Conservation (phyloP, 306 rosid genomes). For the Prunus mongolica region DNA sequence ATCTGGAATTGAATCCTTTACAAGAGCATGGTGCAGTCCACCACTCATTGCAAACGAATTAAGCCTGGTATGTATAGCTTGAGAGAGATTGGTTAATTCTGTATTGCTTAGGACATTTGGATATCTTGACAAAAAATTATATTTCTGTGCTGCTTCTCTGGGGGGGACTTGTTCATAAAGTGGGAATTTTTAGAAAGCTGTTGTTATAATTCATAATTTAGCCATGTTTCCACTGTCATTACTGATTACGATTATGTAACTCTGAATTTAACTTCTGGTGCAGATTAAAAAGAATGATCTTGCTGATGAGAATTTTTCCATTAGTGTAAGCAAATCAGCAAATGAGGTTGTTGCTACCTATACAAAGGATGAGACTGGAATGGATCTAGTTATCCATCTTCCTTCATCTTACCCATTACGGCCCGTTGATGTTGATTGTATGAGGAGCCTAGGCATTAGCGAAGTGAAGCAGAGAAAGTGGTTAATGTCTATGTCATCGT, state of each 20-base stretch:
- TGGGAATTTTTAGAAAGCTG: neutral
- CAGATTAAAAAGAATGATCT: conserved; percentile 86
- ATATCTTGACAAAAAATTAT: neutral
- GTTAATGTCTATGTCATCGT: conserved; percentile 90
- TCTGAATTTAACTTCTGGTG: conserved; percentile 28
- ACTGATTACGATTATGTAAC: neutral
- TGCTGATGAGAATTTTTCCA: conserved; percentile 79
- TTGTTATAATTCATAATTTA: neutral
- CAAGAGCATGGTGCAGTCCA: conserved; percentile 86
- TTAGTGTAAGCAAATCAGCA: conserved; percentile 86
- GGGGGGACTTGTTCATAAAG: neutral
- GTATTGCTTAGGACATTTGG: neutral
- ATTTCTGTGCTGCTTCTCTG: neutral
- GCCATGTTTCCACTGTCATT: neutral
- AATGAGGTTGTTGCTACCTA: conserved; percentile 96
- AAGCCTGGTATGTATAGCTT: conserved; percentile 55
- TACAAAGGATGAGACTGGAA: conserved; percentile 94
- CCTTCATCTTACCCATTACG: conserved; percentile 88
- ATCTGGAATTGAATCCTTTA: conserved; percentile 75
- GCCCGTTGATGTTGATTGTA: conserved; percentile 90
- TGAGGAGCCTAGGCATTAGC: conserved; percentile 85
- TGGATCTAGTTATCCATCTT: conserved; percentile 89
- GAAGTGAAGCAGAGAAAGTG: conserved; percentile 92
- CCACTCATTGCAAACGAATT: conserved; percentile 81
- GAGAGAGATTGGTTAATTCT: neutral